These are phyloP conservation scores for Trametes sanguinea DNA, from an alignment of 768 basidiomycete genomes.

Conservation along the genomic window DNA sequence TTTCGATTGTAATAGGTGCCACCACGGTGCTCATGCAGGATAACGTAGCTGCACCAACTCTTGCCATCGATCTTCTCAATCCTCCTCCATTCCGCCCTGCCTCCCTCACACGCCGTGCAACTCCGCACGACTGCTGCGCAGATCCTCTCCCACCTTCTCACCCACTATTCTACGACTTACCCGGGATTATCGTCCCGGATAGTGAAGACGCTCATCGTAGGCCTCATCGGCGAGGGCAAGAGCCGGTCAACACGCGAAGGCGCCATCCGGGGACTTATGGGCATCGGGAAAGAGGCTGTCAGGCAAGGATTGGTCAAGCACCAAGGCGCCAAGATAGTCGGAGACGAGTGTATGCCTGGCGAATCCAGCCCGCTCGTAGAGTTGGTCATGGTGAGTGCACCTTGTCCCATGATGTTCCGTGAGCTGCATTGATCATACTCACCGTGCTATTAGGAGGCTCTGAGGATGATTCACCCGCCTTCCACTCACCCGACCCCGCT, in stretches of 20 bases:
- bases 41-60: slow-evolving; percentile 87
- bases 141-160: slow-evolving; percentile 79
- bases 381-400: slow-evolving; percentile 58
- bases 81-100: slow-evolving; percentile 84
- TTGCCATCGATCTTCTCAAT: slow-evolving; percentile 91
- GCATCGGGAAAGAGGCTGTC: slow-evolving; percentile 83
- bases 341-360: slow-evolving; percentile 56
- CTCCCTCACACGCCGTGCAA: slow-evolving; percentile 64
- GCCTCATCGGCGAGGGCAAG: slow-evolving; percentile 72
- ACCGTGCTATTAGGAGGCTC: slow-evolving; percentile 49
- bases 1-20: neutral
- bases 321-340: slow-evolving; percentile 75
- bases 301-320: slow-evolving; percentile 81
- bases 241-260: slow-evolving; percentile 85
- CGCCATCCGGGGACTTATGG: slow-evolving; percentile 83
- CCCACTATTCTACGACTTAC: slow-evolving; percentile 85
- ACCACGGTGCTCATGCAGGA: slow-evolving; percentile 1
- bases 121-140: slow-evolving; percentile 83
- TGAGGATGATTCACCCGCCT: slow-evolving; percentile 57
- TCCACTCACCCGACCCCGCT: slow-evolving; percentile 62
- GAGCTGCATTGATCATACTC: neutral
- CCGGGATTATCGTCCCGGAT: slow-evolving; percentile 85
- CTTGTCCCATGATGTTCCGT: neutral
- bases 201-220: slow-evolving; percentile 90
- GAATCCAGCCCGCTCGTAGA: slow-evolving; percentile 51